Percentiles rank a stretch among this genome's conserved stretches.
Evolutionary conservation across 2,329 filamentous ascomycete species (phyloP).

Genomic region (Verticillium nonalfalfae): DNA sequence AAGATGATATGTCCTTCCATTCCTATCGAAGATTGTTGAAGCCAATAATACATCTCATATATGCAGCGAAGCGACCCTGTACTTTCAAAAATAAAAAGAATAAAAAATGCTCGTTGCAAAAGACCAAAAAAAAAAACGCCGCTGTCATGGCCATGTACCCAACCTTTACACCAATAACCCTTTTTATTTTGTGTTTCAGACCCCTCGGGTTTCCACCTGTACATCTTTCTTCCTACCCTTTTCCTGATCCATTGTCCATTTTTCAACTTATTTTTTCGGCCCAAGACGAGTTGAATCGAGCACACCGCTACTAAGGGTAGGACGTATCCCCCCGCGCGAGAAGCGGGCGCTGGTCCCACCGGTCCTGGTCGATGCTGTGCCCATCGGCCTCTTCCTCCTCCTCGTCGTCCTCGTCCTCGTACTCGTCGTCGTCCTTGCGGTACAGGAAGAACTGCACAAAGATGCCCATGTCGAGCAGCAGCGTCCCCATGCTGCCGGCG

Average conservation of each 20-base stretch:
- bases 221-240: no score
- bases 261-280: background rate
- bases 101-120: background rate
- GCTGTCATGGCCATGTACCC: background rate
- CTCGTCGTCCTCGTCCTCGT: slow-evolving; percentile 15
- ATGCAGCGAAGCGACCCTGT: background rate
- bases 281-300: background rate
- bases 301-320: background rate
- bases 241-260: background rate
- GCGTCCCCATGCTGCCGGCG: slow-evolving; percentile 79
- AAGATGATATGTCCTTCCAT: background rate
- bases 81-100: no score
- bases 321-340: slow-evolving; percentile 13
- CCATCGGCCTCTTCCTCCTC: slow-evolving; percentile 18
- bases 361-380: slow-evolving; percentile 20
- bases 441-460: slow-evolving; percentile 94
- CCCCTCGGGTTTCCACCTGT: no score
- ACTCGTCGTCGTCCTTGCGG: slow-evolving; percentile 36
- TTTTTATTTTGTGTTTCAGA: background rate
- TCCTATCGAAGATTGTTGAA: background rate
- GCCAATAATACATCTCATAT: background rate
- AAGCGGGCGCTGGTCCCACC: slow-evolving; percentile 29
- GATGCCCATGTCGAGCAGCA: slow-evolving; percentile 78
- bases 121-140: background rate
- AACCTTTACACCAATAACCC: background rate